A percentile compares a stretch with the other conserved stretches of the same genome.
These are phyloP conservation scores for Candida caryicola DNA, from an alignment of 805 yeast species.

Conservation along the genomic window DNA sequence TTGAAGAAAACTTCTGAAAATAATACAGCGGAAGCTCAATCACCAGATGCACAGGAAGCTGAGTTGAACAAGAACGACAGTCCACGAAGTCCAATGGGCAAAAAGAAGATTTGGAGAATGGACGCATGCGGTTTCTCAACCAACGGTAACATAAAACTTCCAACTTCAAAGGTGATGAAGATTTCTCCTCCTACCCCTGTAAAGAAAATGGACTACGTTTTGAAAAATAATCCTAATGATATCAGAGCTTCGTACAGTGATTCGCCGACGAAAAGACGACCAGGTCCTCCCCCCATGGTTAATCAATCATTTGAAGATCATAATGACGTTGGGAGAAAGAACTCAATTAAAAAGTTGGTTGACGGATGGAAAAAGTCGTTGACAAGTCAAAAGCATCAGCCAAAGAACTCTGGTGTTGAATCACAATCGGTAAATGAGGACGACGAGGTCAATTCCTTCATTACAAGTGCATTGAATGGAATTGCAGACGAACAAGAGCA, in stretches of 20 bases:
- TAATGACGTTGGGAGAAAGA: slow-evolving; percentile 24
- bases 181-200: slow-evolving; percentile 69
- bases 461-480: slow-evolving; percentile 1
- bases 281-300: not conserved
- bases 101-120: slow-evolving; percentile 17
- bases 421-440: not conserved
- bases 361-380: slow-evolving; percentile 42
- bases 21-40: slow-evolving; percentile 6
- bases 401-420: not conserved
- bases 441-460: not conserved
- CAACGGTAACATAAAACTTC: slow-evolving; percentile 51
- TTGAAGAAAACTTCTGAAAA: slow-evolving; percentile 28
- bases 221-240: slow-evolving; percentile 13
- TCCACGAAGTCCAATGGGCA: slow-evolving; percentile 14
- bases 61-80: slow-evolving; percentile 3
- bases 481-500: slow-evolving; percentile 12
- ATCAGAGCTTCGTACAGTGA: slow-evolving; percentile 11
- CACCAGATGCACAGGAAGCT: not conserved
- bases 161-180: slow-evolving; percentile 40
- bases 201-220: slow-evolving; percentile 50
- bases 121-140: slow-evolving; percentile 44
- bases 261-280: slow-evolving; percentile 9
- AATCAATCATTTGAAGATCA: slow-evolving; percentile 2
- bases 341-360: slow-evolving; percentile 35
- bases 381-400: slow-evolving; percentile 3